Conservation (phyloP, 129 eudicot species). For the Cynara cardunculus region DNA sequence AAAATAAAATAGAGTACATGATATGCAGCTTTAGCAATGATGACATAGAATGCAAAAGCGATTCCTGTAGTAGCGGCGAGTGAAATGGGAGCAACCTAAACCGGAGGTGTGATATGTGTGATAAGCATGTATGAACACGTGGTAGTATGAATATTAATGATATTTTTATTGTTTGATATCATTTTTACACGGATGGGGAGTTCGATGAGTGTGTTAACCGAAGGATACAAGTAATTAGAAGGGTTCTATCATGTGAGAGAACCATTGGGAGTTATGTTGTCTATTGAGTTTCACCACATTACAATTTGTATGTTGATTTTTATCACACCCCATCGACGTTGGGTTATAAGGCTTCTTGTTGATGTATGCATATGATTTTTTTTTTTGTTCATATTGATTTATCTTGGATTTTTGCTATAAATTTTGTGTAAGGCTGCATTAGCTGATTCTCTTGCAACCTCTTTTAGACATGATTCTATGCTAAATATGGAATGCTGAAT, state of each 20-base stretch:
- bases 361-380: not conserved
- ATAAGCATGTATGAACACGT: not conserved
- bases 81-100: too few relatives aligned
- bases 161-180: not conserved
- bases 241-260: not conserved
- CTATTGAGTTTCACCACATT: not conserved
- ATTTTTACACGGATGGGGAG: not conserved
- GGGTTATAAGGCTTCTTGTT: not conserved
- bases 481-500: constrained; percentile 1
- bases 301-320: not conserved
- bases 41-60: too few relatives aligned
- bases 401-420: not conserved
- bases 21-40: not conserved
- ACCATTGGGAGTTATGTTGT: not conserved
- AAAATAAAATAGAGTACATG: not conserved
- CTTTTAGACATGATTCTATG: constrained; percentile 10
- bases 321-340: not conserved
- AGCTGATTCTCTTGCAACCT: not conserved
- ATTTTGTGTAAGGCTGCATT: constrained; percentile 5
- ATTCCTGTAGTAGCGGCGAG: too few relatives aligned
- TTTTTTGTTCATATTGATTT: not conserved
- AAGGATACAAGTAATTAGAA: not conserved
- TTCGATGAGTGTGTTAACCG: not conserved
- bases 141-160: not conserved
- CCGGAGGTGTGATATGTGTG: not conserved